Evolutionary conservation across 177 flowering plant species (phyloP), one percentile per base, ranked within the genome.

Genomic region (Vitis hybrid): DNA sequence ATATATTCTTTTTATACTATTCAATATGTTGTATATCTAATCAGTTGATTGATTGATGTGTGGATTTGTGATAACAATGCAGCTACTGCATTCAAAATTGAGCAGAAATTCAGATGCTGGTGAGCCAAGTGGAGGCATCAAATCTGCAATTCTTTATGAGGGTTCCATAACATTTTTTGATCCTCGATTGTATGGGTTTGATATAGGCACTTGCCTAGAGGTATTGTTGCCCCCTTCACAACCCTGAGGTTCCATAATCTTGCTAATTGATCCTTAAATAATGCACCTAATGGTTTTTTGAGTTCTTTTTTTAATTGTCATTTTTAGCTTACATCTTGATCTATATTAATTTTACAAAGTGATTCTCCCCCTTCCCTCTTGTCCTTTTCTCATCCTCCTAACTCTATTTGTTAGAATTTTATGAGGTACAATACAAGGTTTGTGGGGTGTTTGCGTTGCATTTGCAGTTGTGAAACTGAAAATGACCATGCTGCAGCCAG

Each of bases 121-220:
- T 13, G 72, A 17, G 50, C 77, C 84, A 49, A 52, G 65, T 49
- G 26, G 73, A 65, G 58, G 68, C 62, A 72, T 91, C 64, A 84
- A 84, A 67, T 83, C 90, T 77, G 90, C 83, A 34, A n/a, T 83
- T 19, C 86, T 95, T 2, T 95, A 84, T 66, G 90, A 90, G 56
- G 99, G 99, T 50, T 91, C 97, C 32, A 91, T 95, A 56, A 86
- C 89, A 62, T 83, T 48, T 62, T 88, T 82, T 75, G 99, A 95
- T 67, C 76, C 93, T 40, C 87, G 91, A 62, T 72, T 95, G 56
- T 76, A 65, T 78, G 91, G 91, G 64, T 89, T 83, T 79, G 98
- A 95, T 72, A 89, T 95, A 68, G 99, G 91, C 52, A 90, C 98
- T 76, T 95, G 99, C 81, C 79, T 95, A 68, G 99, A 95, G 97